Evolutionary conservation across 2,329 filamentous ascomycete genomes (phyloP).

Genomic region (Bipolaris gigantea): DNA sequence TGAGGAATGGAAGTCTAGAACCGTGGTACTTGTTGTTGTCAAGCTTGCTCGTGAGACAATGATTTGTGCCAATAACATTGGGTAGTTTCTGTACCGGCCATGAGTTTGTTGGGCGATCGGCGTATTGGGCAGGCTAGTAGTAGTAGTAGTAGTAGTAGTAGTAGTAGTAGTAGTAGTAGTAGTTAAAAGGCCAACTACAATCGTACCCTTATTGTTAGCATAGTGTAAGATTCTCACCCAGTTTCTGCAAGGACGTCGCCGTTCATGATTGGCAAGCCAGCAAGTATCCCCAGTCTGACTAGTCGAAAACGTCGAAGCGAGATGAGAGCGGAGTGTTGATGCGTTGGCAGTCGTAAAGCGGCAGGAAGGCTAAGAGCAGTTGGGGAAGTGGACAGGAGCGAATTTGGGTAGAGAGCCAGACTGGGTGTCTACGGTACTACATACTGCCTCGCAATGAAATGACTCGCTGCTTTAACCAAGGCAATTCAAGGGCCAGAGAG

Average conservation of each 20-base stretch:
- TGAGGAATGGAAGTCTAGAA: too few relatives aligned
- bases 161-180: too few relatives aligned
- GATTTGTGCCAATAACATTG: too few relatives aligned
- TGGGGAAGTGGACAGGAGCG: not conserved
- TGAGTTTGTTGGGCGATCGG: too few relatives aligned
- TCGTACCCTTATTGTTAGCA: constrained; percentile 9
- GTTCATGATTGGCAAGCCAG: constrained; percentile 5
- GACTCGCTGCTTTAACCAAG: not conserved
- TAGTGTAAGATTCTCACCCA: constrained; percentile 2
- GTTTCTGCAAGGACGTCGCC: not conserved
- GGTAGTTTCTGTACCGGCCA: not conserved
- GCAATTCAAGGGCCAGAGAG: not conserved
- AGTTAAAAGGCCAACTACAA: too few relatives aligned
- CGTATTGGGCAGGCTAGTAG: too few relatives aligned
- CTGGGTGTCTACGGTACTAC: not conserved
- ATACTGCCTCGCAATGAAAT: not conserved
- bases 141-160: too few relatives aligned
- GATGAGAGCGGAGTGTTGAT: not conserved
- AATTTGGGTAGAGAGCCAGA: not conserved
- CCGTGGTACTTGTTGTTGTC: too few relatives aligned
- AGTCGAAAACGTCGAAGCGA: not conserved
- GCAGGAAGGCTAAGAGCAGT: not conserved
- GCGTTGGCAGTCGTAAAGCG: constrained; percentile 3
- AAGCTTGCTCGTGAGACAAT: too few relatives aligned
- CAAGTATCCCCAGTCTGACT: not conserved